Conservation (phyloP, 192 early-diverging fungal genomes). For the Backusella tarrabulga region DNA sequence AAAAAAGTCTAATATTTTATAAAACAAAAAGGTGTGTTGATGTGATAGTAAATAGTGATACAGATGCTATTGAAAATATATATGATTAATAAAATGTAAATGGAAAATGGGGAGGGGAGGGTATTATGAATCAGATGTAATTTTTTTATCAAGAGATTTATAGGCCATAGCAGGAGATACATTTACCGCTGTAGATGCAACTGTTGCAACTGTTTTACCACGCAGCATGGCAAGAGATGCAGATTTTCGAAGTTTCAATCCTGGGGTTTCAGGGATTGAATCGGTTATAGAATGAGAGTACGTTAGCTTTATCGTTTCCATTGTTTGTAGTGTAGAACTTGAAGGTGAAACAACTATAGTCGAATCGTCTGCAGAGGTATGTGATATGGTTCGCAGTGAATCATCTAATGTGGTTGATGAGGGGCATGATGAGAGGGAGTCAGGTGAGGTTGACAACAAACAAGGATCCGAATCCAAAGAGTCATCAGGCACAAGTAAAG, state of each 20-base stretch:
- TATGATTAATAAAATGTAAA: neutral
- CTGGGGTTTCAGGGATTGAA: neutral
- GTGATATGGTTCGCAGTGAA: neutral
- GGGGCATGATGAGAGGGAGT: neutral
- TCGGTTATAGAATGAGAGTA: neutral
- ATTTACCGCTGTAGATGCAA: constrained; percentile 20
- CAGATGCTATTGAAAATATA: neutral
- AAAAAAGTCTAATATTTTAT: neutral
- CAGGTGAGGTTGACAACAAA: constrained; percentile 7
- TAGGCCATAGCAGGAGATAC: constrained; percentile 4
- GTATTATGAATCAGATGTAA: neutral
- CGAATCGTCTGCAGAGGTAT: neutral
- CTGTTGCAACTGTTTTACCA: constrained; percentile 22
- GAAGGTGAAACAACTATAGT: neutral
- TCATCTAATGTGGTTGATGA: neutral
- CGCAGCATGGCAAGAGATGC: constrained; percentile 13
- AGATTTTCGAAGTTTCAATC: constrained; percentile 10
- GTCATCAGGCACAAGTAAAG: neutral
- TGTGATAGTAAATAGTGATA: neutral
- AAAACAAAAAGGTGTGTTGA: neutral
- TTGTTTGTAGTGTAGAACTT: neutral
- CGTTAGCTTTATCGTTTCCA: neutral
- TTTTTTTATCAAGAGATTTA: neutral
- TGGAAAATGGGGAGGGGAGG: neutral
- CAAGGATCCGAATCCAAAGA: neutral